Base-by-base conservation (phyloP, 805 yeast species). In the Lipomyces orientalis region DNA sequence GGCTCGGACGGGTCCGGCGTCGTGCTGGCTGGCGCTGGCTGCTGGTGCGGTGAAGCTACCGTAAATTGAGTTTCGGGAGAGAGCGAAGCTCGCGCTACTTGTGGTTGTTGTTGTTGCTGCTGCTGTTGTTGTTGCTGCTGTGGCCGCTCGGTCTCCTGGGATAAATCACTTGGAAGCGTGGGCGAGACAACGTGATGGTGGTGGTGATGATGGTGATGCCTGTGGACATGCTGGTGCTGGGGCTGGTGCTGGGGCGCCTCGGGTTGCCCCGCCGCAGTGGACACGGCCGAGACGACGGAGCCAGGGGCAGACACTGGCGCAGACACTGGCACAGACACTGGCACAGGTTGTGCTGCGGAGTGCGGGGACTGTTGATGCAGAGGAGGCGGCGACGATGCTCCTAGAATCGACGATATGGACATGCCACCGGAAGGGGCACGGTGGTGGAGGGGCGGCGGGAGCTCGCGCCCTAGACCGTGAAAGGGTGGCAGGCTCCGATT, bases 321-420 rank as follows among this genome's bases (percentile, higher is more conserved):
- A 46, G 58, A 46, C n/a, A n/a, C n/a, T n/a, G n/a, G n/a, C 33
- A 14, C 46, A 19, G 54, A 46, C 60, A 22, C 16, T 12, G 31
- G 29, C 22, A 62, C 63, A 10, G 43, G 61, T 19, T 31, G 35
- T 9, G 16, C 16, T 1, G 60, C 49, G 9, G 60, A 33, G n/a
- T 52, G 64, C 46, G 8, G 9, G 34, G 63, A 3, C 43, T 14
- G 61, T n/a, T 39, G 58, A 19, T 29, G 51, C 43, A 46, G 59
- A 6, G 61, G 57, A 39, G 67, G 67, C 29, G 61, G 60, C 14
- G 70, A 64, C 29, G 70, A 57, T 16, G 62, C 7, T 12, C 70
- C 70, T 4, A 67, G 65, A 34, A 67, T 65, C 29, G 70, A 67
- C 25, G 70, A 67, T 51, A 67, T 67, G n/a, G 70, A 67, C 64